Conservation (phyloP, 2,329 filamentous ascomycete species). For the Colletotrichum salicis region DNA sequence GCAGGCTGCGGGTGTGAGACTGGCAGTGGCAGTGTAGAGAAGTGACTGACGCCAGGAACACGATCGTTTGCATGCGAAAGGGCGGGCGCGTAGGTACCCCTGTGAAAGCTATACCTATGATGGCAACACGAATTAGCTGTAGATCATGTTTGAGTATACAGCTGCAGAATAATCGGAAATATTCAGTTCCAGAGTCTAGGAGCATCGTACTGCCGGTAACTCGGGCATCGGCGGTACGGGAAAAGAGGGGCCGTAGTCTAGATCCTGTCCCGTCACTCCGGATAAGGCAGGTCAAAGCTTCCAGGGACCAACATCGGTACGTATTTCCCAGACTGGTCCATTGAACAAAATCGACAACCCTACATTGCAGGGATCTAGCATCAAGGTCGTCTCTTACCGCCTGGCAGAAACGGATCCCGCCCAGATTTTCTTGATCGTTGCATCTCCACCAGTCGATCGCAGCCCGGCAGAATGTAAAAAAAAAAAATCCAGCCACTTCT, state of each 20-base stretch:
- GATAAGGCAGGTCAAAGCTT: slow-evolving; percentile 25
- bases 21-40: neutral
- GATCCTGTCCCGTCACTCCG: slow-evolving; percentile 14
- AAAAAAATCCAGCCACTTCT: neutral
- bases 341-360: neutral
- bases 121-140: neutral
- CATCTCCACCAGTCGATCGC: slow-evolving; percentile 29
- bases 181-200: neutral
- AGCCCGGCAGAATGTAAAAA: neutral
- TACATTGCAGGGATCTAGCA: slow-evolving; percentile 5
- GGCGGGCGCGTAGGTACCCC: neutral
- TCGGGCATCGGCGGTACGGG: neutral
- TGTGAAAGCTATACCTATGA: neutral
- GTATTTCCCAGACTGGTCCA: neutral
- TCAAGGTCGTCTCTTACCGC: slow-evolving; percentile 38
- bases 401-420: slow-evolving; percentile 43
- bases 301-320: neutral
- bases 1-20: slow-evolving; percentile 2
- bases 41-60: neutral
- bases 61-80: neutral
- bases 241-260: slow-evolving; percentile 23
- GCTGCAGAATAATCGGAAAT: neutral
- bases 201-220: neutral
- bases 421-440: slow-evolving; percentile 27
- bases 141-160: neutral